Conservation (phyloP, 140 eudicot genomes). For the Flaveria floridana region DNA sequence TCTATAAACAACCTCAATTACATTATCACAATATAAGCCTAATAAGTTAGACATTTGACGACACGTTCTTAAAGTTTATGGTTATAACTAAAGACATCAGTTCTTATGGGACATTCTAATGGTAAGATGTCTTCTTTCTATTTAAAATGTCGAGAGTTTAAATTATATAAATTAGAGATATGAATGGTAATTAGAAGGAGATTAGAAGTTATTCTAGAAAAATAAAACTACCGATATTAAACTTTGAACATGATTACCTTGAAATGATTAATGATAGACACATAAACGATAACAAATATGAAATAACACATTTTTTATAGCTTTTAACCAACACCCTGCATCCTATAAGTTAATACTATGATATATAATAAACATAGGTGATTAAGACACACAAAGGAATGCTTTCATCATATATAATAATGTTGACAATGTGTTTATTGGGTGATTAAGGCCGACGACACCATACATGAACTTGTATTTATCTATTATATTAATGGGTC, state of each 20-base stretch:
- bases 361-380: neutral
- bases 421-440: constrained; percentile 36
- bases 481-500: constrained; percentile 15
- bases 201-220: too few relatives aligned
- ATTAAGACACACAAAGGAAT: constrained; percentile 14
- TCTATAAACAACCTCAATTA: too few relatives aligned
- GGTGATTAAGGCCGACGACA: constrained; percentile 24
- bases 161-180: too few relatives aligned
- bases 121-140: too few relatives aligned
- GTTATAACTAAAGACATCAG: too few relatives aligned
- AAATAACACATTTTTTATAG: neutral
- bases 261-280: neutral
- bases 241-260: neutral
- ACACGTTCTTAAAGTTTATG: too few relatives aligned
- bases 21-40: too few relatives aligned
- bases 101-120: too few relatives aligned
- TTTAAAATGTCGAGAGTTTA: too few relatives aligned
- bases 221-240: too few relatives aligned
- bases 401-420: constrained; percentile 3
- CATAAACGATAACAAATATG: neutral
- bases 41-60: too few relatives aligned
- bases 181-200: too few relatives aligned
- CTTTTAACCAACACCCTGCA: neutral
- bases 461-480: constrained; percentile 22
- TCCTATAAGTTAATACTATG: neutral